phyloP scores from a whole-genome alignment of 768 basidiomycete species.

The Trametes elegans region DNA sequence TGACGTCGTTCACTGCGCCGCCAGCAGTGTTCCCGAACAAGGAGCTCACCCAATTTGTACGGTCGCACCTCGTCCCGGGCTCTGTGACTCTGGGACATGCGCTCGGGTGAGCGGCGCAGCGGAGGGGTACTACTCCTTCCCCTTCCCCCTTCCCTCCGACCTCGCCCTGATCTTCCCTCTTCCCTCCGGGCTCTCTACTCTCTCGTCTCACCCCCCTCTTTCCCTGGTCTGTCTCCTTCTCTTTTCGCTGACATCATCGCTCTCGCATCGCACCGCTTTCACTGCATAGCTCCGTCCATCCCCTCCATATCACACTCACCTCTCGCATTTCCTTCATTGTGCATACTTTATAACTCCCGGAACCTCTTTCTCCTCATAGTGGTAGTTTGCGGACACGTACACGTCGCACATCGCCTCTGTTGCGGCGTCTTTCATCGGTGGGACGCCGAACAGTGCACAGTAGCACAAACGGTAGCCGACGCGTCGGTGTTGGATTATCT shows the following conservation, averaged over 20 bases:
- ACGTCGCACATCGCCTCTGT: neutral
- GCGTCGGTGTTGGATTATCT: neutral
- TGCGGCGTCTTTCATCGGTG: neutral
- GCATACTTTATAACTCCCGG: neutral
- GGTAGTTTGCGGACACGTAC: neutral
- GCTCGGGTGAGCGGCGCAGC: conserved; percentile 9
- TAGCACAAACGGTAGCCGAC: neutral
- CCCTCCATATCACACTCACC: neutral
- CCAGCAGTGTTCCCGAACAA: conserved; percentile 7
- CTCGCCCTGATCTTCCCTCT: too few species aligned
- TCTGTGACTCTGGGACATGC: conserved; percentile 21
- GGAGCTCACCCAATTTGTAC: conserved; percentile 17
- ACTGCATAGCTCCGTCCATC: neutral
- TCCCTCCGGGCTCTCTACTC: neutral
- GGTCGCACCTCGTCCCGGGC: conserved; percentile 10
- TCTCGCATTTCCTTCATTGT: neutral
- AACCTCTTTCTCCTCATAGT: neutral
- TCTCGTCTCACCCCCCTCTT: neutral
- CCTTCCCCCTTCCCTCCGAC: too few species aligned
- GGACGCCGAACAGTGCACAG: neutral
- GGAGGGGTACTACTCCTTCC: too few species aligned
- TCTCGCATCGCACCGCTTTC: neutral
- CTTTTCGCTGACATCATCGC: neutral
- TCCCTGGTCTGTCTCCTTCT: neutral
- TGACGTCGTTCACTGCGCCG: neutral